Evolutionary conservation across 139 green algal species (phyloP).

Genomic region (Chlorella sp.): DNA sequence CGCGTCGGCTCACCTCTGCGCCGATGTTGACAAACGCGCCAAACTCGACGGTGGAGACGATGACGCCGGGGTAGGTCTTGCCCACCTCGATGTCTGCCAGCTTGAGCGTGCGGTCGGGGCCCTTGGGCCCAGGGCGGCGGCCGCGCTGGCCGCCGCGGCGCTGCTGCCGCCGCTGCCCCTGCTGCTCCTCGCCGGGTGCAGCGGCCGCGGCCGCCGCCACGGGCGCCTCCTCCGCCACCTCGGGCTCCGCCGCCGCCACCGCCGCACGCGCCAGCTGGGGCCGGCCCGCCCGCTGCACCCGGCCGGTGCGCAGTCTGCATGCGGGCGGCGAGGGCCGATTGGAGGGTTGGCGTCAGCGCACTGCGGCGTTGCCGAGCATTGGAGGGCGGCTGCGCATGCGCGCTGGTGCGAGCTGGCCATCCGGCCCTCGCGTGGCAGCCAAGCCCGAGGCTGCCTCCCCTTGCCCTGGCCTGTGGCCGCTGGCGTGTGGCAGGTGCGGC

Average conservation of each 20-base stretch:
- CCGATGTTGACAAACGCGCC: conserved; percentile 96
- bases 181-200: conserved; percentile 9
- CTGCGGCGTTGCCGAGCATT: too few species aligned
- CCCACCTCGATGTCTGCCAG: conserved; percentile 32
- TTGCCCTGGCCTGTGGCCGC: too few species aligned
- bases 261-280: background rate
- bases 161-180: background rate
- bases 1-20: too few species aligned
- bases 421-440: too few species aligned
- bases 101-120: conserved; percentile 24
- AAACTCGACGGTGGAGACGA: conserved; percentile 59
- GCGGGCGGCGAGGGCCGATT: too few species aligned
- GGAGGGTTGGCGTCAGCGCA: too few species aligned
- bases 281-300: background rate
- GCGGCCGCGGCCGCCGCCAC: background rate
- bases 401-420: too few species aligned
- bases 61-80: conserved; percentile 32
- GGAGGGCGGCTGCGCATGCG: too few species aligned
- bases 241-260: conserved; percentile 15
- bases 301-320: too few species aligned
- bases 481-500: too few species aligned
- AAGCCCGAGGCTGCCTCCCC: too few species aligned
- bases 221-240: conserved; percentile 2
- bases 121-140: background rate
- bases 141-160: background rate